Conservation (phyloP, 2,329 filamentous ascomycete genomes). For the Phaeoacremonium minimum region DNA sequence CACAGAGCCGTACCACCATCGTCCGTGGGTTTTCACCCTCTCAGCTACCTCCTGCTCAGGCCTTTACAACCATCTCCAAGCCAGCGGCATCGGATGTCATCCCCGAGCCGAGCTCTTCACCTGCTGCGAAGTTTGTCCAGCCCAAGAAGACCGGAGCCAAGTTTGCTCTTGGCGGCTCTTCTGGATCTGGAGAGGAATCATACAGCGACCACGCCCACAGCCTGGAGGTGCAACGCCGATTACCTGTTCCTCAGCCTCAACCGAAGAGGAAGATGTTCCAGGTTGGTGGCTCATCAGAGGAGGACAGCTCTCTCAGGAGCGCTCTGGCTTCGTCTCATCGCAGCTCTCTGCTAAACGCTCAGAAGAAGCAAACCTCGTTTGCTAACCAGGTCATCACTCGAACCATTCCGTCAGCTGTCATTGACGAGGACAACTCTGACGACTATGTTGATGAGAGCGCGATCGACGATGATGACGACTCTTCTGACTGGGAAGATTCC, state of each 20-base stretch:
- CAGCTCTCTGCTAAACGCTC: constrained; percentile 32
- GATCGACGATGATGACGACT: constrained; percentile 68
- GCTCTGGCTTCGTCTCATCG: constrained; percentile 40
- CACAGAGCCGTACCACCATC: constrained; percentile 56
- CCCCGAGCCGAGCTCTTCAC: constrained; percentile 54
- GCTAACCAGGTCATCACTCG: constrained; percentile 69
- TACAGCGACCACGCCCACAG: constrained; percentile 55
- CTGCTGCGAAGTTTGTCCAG: constrained; percentile 62
- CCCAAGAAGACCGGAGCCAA: constrained; percentile 57
- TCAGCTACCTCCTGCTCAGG: constrained; percentile 48
- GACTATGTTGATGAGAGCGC: constrained; percentile 78
- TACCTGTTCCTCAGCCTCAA: constrained; percentile 21
- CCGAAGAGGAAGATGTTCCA: constrained; percentile 41
- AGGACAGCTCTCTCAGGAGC: constrained; percentile 69
- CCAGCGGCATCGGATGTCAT: constrained; percentile 51
- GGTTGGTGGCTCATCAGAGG: constrained; percentile 62
- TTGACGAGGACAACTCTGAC: constrained; percentile 47
- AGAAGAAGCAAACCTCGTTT: constrained; percentile 79
- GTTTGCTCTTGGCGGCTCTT: constrained; percentile 75
- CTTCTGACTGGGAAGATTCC: constrained; percentile 59
- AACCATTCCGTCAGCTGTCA: constrained; percentile 52
- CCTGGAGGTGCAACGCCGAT: constrained; percentile 34
- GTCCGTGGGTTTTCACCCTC: constrained; percentile 84
- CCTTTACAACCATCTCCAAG: constrained; percentile 42
- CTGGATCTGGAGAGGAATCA: constrained; percentile 75